Conservation (phyloP, 2,329 filamentous ascomycete genomes). For the Colletotrichum sp. region DNA sequence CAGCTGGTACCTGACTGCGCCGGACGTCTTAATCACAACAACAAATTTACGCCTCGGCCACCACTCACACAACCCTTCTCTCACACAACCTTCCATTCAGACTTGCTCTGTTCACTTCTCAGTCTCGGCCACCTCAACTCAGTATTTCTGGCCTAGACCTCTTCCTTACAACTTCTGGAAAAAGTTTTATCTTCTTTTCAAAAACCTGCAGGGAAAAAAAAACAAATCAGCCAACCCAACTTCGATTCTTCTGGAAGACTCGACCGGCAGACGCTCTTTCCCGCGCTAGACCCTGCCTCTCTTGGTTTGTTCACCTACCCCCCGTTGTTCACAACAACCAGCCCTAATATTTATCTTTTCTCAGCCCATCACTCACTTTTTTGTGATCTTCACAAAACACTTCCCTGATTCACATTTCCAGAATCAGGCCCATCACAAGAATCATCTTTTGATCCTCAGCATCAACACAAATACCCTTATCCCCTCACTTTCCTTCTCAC, state of each 20-base stretch:
- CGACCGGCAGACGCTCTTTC: neutral
- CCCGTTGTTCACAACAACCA: neutral
- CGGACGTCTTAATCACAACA: constrained; percentile 9
- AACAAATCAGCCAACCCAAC: neutral
- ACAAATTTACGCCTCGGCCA: neutral
- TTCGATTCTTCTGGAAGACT: constrained; percentile 19
- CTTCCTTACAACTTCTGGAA: neutral
- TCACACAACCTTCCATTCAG: neutral
- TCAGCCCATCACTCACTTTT: neutral
- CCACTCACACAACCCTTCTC: neutral
- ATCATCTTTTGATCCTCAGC: neutral
- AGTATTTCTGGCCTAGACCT: neutral
- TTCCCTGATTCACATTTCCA: neutral
- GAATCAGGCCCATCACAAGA: neutral
- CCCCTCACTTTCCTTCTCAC: neutral
- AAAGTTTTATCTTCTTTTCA: neutral
- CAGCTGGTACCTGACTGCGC: constrained; percentile 21
- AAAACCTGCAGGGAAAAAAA: neutral
- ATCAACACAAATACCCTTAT: neutral
- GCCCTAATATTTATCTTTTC: neutral
- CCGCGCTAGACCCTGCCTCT: neutral
- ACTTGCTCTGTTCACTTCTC: neutral
- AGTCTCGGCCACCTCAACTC: neutral
- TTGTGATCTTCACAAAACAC: neutral
- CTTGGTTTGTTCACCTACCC: constrained; percentile 4